Base-by-base conservation (phyloP, 2,329 filamentous ascomycete species). In the Diaporthe australafricana region DNA sequence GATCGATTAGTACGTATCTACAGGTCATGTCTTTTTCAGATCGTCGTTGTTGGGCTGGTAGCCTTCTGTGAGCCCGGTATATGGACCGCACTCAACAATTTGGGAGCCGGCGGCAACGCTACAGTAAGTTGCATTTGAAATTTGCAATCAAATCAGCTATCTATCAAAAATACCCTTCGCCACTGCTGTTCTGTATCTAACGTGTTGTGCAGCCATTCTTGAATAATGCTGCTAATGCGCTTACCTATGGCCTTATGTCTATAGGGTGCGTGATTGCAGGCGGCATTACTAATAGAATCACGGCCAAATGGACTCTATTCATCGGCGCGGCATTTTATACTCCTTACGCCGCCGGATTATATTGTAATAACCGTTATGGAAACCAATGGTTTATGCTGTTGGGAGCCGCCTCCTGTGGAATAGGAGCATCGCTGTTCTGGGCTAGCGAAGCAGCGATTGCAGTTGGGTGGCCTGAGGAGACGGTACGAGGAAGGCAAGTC, bases 361-460 rank as follows among this genome's bases (percentile, higher is more conserved):
- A 92, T 78, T 86, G 85, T 66, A 91, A 92, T 79, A 92, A 92
- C 76, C 84, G 89, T 1, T 92, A 84, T 75, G 87, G 88, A 2
- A 88, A 82, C 2, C 86, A 88, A 70, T 92, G 91, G 90, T 85
- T 92, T 47, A 86, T 91, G 20, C 83, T 91, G 8, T 82, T 93
- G 50, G 91, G 90, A 2, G 89, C 88, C 9, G 89, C 88, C 0
- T 82, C 89, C 1, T 92, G 89, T 77, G 90, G 90, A 25, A 82
- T 92, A 22, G 88, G 87, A 0, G 90, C 91, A 0, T 90, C 90
- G 0, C 83, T 92, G 5, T 92, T 92, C 80, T 93, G 91, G 91
- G 88, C 88, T 80, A 88, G 89, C 0, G 91, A 93, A 81, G 90
- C 88, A 1, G 90, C 91, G 0, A 90, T 93, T 69, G 89, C 89